Evolutionary conservation across 2,329 filamentous ascomycete species (phyloP), one percentile per base, ranked within the genome.

Genomic region (Colletotrichum falcatum): DNA sequence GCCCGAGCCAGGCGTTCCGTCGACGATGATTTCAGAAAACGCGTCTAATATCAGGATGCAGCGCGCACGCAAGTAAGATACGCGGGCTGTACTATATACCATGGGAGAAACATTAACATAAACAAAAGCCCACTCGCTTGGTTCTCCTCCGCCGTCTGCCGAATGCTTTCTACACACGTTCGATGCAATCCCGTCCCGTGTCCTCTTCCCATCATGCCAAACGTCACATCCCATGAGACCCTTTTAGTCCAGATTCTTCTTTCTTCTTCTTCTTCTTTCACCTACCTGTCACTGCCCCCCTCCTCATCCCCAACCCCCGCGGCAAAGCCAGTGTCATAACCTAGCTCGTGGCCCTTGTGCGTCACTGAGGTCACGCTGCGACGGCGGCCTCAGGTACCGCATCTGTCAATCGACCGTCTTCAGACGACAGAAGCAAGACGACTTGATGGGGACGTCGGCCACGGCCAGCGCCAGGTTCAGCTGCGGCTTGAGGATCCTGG

Each of bases 391-490:
- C 58, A 70, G 64, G 44, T 14, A 59, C 68, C 53, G 35, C 44
- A 59, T 62, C 37, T 70, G 68, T 70, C 68, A 70, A 70, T 70
- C 68, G 33, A 70, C 68, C 30, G 68, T 70, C 16, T 59, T 58
- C 39, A 64, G 51, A 26, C 74, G 64, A 23, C 76, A 91, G 74
- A 87, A 91, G 74, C 90, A 92, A 5, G 88, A 90, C 11, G 86
- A 82, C 26, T 77, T 80, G 18, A 92, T 83, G 1, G 82, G 80
- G 18, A 92, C 85, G 81, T 92, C 90, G 3, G 90, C 88, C 60
- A 85, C 82, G 4, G 85, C 86, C 72, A 85, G 73, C 1, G 88
- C 88, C 66, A 85, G 72, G 69, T 82, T 82, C 73, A 92, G 75
- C 77, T 87, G 84, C 72, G 83, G 76, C 66, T 76, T 74, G 20